Conservation (phyloP, 192 early-diverging fungal genomes). For the Backusella circina region DNA sequence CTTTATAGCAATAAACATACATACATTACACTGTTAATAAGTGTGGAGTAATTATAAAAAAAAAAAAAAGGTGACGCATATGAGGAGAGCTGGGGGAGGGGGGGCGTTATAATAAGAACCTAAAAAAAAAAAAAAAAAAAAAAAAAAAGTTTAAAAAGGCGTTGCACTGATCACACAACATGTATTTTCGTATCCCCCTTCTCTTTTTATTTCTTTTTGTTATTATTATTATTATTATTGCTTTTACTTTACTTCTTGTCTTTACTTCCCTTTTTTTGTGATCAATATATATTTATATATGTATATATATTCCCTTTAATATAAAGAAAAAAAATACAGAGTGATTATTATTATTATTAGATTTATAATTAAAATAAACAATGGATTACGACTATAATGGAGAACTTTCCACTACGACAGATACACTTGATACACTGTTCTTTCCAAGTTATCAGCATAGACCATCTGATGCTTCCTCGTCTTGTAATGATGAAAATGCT, state of each 20-base stretch:
- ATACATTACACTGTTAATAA: background rate
- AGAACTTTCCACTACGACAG: background rate
- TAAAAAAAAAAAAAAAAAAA: background rate
- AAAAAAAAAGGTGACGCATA: background rate
- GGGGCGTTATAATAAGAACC: background rate
- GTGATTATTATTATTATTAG: background rate
- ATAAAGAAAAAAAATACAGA: background rate
- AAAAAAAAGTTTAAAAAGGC: slow-evolving; percentile 13
- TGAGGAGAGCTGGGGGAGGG: background rate
- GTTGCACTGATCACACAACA: background rate
- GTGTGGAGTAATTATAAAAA: background rate
- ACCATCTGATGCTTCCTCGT: background rate
- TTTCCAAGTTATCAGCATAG: background rate
- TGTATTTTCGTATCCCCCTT: background rate
- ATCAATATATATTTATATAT: background rate
- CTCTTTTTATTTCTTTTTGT: background rate
- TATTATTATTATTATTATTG: too few relatives aligned
- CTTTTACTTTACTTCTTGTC: background rate
- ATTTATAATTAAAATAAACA: background rate
- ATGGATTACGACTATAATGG: slow-evolving; percentile 8
- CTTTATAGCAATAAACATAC: slow-evolving; percentile 3
- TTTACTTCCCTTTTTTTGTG: background rate
- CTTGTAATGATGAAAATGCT: background rate
- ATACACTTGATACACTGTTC: background rate
- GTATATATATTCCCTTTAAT: background rate